Base-by-base conservation (phyloP, 345 rosid species). In the rapeseed (Brassica napus) region DNA sequence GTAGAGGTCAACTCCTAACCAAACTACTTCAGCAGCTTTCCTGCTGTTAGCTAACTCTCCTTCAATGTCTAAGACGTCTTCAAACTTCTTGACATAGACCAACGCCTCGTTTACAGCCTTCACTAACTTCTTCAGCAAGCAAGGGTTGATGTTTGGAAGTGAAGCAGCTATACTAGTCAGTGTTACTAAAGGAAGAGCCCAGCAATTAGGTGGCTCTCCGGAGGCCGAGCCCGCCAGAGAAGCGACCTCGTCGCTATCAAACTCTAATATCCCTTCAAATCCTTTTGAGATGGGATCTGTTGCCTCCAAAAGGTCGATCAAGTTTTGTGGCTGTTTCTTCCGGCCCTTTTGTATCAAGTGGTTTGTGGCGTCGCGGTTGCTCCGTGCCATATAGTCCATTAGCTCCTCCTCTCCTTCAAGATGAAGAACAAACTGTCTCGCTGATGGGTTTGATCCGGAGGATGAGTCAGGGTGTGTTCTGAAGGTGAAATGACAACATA, bases 361-460 rank as follows among this genome's bases (percentile, higher is more conserved):
- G 74, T 84, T 81, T 10, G 91, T 89, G 37, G 97, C 88, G 54
- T 84, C 84, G 12, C 88, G 68, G 73, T 90, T 94, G 18, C 84
- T 74, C 84, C 83, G 84, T 83, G 85, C 82, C 87, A 92, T 90
- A 59, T 81, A 2, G 1, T 84, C 79, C 31, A 88, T 89, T 31
- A 92, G 82, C 37, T 83, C 85, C 14, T 85, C 82, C 85, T 94
- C 98, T 3, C 97, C 98, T 82, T 94, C 97, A 54, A 94, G 93
- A 80, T 88, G 87, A 83, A 94, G 74, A 72, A 92, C 98, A 44
- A 83, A 94, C 26, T 81, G 84, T 84, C 73, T 87, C 0, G 63
- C 28, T 69, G 31, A 28, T 28, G 79, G 34, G 67, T 4, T 74
- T 9, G 81, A 76, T 62, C 79, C 82, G n/a, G 80, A 76, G 8